A percentile compares a stretch with the other conserved stretches of the same genome.
These are phyloP conservation scores for Penicillium expansum DNA, from an alignment of 2,329 filamentous ascomycete genomes.

Conservation along the genomic window DNA sequence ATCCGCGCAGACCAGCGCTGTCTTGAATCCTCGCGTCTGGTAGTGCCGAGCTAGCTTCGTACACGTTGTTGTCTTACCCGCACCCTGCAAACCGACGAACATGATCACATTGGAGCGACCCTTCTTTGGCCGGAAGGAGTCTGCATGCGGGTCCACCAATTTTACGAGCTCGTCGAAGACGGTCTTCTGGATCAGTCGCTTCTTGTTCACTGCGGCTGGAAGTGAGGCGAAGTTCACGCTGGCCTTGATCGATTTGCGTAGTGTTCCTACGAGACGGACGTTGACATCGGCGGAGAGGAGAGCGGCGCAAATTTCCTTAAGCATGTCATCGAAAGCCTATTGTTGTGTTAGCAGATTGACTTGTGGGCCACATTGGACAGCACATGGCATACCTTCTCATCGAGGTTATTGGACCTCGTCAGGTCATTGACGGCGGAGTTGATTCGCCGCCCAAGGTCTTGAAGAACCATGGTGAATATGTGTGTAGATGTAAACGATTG, in stretches of 20 bases:
- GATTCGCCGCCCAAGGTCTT: constrained; percentile 97
- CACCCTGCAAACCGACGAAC: constrained; percentile 97
- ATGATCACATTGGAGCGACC: constrained; percentile 96
- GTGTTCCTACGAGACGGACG: constrained; percentile 82
- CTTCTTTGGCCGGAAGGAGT: constrained; percentile 96
- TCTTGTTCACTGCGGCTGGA: constrained; percentile 91
- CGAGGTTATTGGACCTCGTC: constrained; percentile 85
- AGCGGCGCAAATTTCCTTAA: constrained; percentile 96
- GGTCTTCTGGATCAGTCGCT: constrained; percentile 93
- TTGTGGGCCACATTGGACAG: constrained; percentile 3
- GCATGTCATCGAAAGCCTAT: constrained; percentile 93
- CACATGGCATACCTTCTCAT: constrained; percentile 72
- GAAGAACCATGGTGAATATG: constrained; percentile 76
- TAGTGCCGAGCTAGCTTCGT: constrained; percentile 96
- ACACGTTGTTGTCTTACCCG: constrained; percentile 96
- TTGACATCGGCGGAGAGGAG: constrained; percentile 97
- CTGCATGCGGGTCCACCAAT: constrained; percentile 91
- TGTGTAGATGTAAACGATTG: constrained; percentile 8
- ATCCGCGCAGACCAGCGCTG: constrained; percentile 93
- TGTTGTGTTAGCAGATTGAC: constrained; percentile 9
- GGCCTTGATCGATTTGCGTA: constrained; percentile 88
- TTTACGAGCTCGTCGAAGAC: constrained; percentile 96
- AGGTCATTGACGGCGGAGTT: constrained; percentile 94
- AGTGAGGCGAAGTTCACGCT: constrained; percentile 94
- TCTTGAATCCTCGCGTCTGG: constrained; percentile 85